Base-by-base conservation (phyloP, 179 eudicot species). In the Carnegiea gigantea region DNA sequence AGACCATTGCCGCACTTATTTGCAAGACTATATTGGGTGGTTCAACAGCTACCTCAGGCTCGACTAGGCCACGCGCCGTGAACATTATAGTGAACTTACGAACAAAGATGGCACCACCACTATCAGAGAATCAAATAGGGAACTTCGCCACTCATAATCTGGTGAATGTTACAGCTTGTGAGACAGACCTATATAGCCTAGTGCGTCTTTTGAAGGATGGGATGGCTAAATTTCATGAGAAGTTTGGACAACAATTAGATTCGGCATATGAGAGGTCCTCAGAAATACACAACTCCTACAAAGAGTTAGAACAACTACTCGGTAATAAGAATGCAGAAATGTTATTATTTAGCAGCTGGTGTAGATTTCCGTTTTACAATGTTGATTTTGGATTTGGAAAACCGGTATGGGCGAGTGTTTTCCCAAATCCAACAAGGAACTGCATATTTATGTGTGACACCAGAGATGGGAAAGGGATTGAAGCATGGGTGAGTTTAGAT, bases 401-500 rank as follows among this genome's bases (percentile, higher is more conserved):
- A 64, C 85, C 85, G 26, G 18, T 8, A 7, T 79, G 80, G 85
- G 82, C 59, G 6, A 78, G 82, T 49, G 6, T 57, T 36, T 18
- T 36, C 12, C 82, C 82, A 28, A 83, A 78, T 49, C 82, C 82
- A 40, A 78, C 70, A 18, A 83, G 73, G 26, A 83, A 83, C 70
- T 83, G 86, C 54, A 28, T 80, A 5, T 70, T 84, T 78, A 54
- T 77, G 77, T 40, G 67, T 30, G 83, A 76, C 38, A 65, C 76
- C 2, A 80, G 57, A 30, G 21, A 17, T 6, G 85, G 85, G 23
- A 51, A 79, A 73, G 85, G 75, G 11, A 26, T 79, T 15, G 82
- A 83, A 21, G 85, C 82, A 23, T 83, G 85, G 85, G 85, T 79
- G 76, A 83, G 33, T 20, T 51, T 79, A 8, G 82, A 83, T 67